Base-by-base conservation (phyloP, 306 rosid genomes). In the Lablab purpureus region DNA sequence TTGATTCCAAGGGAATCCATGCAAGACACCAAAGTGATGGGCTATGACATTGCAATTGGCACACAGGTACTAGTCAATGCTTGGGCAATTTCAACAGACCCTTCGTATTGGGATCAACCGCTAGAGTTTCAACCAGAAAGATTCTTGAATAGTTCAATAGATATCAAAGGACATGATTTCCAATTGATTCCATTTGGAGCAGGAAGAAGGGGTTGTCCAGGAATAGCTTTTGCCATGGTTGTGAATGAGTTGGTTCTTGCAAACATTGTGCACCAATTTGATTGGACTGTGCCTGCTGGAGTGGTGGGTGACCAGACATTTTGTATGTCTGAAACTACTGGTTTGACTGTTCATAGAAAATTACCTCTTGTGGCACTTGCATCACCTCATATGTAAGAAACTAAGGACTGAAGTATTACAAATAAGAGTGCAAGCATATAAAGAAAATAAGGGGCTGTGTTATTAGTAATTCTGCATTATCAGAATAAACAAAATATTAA, bases 1-100 rank as follows among this genome's bases (percentile, higher is more conserved):
- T 27, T 80, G 56, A 5, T 72, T 7, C 84, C 79, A 34, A 68
- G 68, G 50, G 84, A 80, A 73, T 36, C 13, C 56, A 72, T 63
- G 67, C 59, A 63, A 72, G 74, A 80, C 2, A 27, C 75, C 12
- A 73, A 63, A 13, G 7, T 73, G 0, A 54, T 25, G 32, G 79
- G 67, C 0, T 74, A 80, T 45, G 58, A 80, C 67, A 27, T 80
- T 50, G 32, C 17, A 25, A 22, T 32, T n/a, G 78, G 78, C 27
- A 80, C 84, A 5, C 59, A 36, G 1, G 79, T 80, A 1, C 14
- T 80, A 6, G 47, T 80, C 3, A 80, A 80, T 22, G 73, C 73
- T 23, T 71, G 78, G 78, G 67, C 73, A 10, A 80, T 80, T 34
- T 64, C 70, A 1, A 36, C 46, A n/a, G 49, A 64, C 70, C 70